Percentiles rank a stretch among this genome's conserved stretches.
Conservation (phyloP, 73 alveolate species). For the Stentor roeselii region DNA sequence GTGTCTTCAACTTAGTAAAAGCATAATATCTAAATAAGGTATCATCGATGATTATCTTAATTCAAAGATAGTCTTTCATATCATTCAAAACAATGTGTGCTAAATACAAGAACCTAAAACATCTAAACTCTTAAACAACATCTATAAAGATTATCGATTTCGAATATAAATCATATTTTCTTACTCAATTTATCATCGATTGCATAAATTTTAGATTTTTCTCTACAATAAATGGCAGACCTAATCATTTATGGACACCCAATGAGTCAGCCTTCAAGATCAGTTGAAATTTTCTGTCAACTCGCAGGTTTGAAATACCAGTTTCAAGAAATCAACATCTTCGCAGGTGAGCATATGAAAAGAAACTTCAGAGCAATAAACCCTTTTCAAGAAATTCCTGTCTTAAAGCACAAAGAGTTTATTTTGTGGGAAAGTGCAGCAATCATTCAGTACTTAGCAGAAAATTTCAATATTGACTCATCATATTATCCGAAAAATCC, state of each 20-base stretch:
- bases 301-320: constrained; percentile 36
- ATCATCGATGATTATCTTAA: too few relatives aligned
- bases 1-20: too few relatives aligned
- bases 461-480: constrained; percentile 32
- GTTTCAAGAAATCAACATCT: constrained; percentile 31
- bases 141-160: too few relatives aligned
- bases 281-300: constrained; percentile 47
- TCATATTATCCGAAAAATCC: constrained; percentile 61
- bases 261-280: constrained; percentile 54
- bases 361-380: constrained; percentile 35
- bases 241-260: not conserved
- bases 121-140: too few relatives aligned
- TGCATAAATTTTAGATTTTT: too few relatives aligned
- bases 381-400: constrained; percentile 52
- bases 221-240: too few relatives aligned
- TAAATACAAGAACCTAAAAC: too few relatives aligned
- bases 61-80: too few relatives aligned
- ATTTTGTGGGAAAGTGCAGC: constrained; percentile 55
- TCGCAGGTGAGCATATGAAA: constrained; percentile 36
- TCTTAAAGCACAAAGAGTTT: constrained; percentile 42
- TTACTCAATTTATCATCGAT: too few relatives aligned
- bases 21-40: too few relatives aligned
- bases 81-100: too few relatives aligned
- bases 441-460: constrained; percentile 46
- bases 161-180: too few relatives aligned